Evolutionary conservation across 2,329 filamentous ascomycete species (phyloP).

Genomic region (Paecilomyces niveus): DNA sequence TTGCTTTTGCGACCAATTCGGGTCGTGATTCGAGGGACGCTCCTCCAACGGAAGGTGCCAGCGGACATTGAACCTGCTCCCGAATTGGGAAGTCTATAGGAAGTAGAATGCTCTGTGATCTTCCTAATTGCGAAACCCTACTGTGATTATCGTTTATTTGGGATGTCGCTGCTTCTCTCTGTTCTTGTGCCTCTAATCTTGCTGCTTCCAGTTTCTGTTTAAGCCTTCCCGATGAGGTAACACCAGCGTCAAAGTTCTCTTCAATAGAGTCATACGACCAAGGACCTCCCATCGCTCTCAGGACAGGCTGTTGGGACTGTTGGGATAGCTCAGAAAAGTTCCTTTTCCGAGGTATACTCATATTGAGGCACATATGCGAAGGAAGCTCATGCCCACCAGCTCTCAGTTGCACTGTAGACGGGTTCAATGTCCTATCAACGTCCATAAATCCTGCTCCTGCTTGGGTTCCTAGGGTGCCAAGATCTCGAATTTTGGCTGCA

Average conservation of each 20-base stretch:
- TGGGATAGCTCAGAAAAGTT: not conserved
- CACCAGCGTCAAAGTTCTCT: not conserved
- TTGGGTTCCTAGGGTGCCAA: not conserved
- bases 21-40: not conserved
- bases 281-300: constrained; percentile 7
- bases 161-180: not conserved
- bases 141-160: not conserved
- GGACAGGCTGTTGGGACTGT: constrained; percentile 3
- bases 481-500: constrained; percentile 14
- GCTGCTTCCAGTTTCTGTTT: constrained; percentile 8
- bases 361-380: not conserved
- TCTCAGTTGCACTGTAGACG: not conserved
- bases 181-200: constrained; percentile 6
- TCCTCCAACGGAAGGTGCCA: not conserved
- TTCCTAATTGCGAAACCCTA: not conserved
- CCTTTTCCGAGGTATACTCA: not conserved
- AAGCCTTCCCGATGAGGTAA: constrained; percentile 7
- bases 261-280: constrained; percentile 9
- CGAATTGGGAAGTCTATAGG: not conserved
- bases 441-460: not conserved
- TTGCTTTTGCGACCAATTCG: not conserved
- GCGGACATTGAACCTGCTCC: not conserved
- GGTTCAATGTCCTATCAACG: not conserved
- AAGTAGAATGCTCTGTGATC: not conserved
- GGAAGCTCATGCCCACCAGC: not conserved